A percentile compares a stretch with the other conserved stretches of the same genome.
phyloP scores from a whole-genome alignment of 495 filamentous ascomycete genomes.

The Penicillium goetzii region DNA sequence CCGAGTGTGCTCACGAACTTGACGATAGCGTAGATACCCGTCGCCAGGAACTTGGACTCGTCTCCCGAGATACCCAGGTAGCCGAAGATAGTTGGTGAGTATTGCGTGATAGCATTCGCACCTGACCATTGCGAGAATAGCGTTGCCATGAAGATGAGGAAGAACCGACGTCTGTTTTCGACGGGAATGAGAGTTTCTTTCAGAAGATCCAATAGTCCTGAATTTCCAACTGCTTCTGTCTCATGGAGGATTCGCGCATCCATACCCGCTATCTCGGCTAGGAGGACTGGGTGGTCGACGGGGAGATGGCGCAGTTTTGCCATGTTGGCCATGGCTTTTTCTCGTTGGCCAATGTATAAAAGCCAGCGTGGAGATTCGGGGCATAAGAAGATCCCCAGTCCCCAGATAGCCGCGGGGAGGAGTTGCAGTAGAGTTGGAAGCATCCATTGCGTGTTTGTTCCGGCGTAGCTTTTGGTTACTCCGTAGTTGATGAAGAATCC shows the following conservation, averaged over 20 bases:
- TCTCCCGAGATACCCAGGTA: slow-evolving; percentile 41
- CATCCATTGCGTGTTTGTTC: slow-evolving; percentile 57
- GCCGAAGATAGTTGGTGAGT: slow-evolving; percentile 34
- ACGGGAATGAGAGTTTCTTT: slow-evolving; percentile 66
- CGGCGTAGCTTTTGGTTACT: slow-evolving; percentile 50
- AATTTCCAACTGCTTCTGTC: slow-evolving; percentile 54
- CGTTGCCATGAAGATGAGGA: slow-evolving; percentile 37
- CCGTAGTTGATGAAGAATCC: slow-evolving; percentile 66
- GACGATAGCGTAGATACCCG: slow-evolving; percentile 47
- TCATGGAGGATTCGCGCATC: slow-evolving; percentile 62
- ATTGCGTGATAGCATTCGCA: slow-evolving; percentile 35
- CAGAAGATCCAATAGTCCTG: slow-evolving; percentile 58
- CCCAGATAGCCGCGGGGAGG: slow-evolving; percentile 61
- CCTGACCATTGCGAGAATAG: slow-evolving; percentile 38
- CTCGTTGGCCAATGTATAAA: slow-evolving; percentile 62
- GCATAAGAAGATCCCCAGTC: slow-evolving; percentile 54
- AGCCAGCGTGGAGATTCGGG: slow-evolving; percentile 71
- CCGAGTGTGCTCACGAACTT: slow-evolving; percentile 54
- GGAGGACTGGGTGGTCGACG: slow-evolving; percentile 58
- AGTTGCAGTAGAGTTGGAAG: slow-evolving; percentile 65
- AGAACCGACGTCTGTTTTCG: slow-evolving; percentile 61
- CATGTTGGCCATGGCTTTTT: slow-evolving; percentile 56
- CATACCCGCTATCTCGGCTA: slow-evolving; percentile 64
- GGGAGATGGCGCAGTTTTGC: slow-evolving; percentile 53
- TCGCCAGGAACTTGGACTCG: slow-evolving; percentile 42